phyloP scores from a whole-genome alignment of 768 basidiomycete species.

The Xerocomus spinulosus region DNA sequence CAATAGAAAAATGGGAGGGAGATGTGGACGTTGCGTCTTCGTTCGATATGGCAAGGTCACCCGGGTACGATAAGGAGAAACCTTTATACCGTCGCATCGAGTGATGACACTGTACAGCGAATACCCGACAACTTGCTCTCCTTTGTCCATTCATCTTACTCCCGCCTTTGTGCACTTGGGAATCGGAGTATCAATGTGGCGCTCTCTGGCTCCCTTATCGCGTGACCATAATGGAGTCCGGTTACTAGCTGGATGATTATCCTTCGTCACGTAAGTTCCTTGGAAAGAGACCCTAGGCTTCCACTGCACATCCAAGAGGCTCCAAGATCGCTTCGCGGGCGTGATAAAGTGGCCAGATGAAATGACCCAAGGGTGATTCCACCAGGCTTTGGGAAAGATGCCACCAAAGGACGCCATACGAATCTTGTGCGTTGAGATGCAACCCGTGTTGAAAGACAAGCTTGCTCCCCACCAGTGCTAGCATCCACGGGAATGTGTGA shows the following conservation, averaged over 20 bases:
- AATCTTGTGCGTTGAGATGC: neutral
- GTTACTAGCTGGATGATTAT: neutral
- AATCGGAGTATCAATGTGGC: neutral
- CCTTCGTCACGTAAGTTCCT: neutral
- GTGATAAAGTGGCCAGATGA: neutral
- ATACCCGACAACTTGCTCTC: neutral
- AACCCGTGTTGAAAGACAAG: neutral
- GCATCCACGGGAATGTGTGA: neutral
- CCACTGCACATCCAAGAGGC: conserved; percentile 2
- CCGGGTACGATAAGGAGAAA: no score
- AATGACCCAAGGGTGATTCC: neutral
- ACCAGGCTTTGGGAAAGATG: neutral
- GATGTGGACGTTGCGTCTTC: neutral
- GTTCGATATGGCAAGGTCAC: no score
- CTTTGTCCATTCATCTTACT: neutral
- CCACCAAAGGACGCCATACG: neutral
- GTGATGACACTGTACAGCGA: neutral
- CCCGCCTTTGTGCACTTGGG: conserved; percentile 15
- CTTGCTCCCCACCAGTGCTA: neutral
- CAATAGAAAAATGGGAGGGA: neutral
- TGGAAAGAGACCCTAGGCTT: neutral
- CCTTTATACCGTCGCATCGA: conserved; percentile 1
- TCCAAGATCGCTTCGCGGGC: neutral
- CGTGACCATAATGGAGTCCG: neutral
- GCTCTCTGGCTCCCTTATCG: conserved; percentile 3